Evolutionary conservation across 768 basidiomycete genomes (phyloP), one percentile per base, ranked within the genome.

Genomic region (Macrolepiota albuminosa): DNA sequence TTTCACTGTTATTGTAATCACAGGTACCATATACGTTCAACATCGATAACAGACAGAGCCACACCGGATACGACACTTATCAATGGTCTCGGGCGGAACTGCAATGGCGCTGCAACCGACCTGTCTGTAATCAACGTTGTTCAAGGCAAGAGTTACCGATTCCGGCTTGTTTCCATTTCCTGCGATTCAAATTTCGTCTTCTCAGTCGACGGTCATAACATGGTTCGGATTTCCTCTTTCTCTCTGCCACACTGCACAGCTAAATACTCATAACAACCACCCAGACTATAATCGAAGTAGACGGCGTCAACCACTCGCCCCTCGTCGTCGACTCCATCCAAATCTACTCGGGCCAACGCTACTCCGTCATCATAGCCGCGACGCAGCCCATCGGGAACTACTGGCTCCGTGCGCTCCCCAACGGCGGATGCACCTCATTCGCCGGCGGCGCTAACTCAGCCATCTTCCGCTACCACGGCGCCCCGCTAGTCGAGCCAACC

Each of bases 121-220:
- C 63, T 76, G 16, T 67, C 74, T 0, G 71, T 79, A 40, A 64
- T 76, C 48, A 69, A 67, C 10, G 79, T 79, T 26, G 56, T 68
- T 9, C 54, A 55, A 4, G 69, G 72, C 1, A 69, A 68, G 56
- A 68, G 77, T 9, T 78, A 76, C 57, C 71, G 75, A 24, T 66
- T 74, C 57, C 71, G 77, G 10, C 55, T 76, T 10, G 61, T 76
- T 42, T 70, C 69, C 37, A 62, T 71, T 48, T 68, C 70, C 24
- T 75, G 71, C 64, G 68, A 67, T 58, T 65, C 70, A 8, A 69
- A 67, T 39, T 80, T 72, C 63, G 68, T 68, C 42, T 81, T 83
- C 65, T 69, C 75, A 2, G 75, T 82, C 36, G 78, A 81, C 61
- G 71, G 72, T n/a, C 81, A 82, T 59, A 66, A 67, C 7, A 66